Evolutionary conservation across 306 rosid genomes (phyloP), one percentile per base, ranked within the genome.

Genomic region (Gastrolobium villosum): DNA sequence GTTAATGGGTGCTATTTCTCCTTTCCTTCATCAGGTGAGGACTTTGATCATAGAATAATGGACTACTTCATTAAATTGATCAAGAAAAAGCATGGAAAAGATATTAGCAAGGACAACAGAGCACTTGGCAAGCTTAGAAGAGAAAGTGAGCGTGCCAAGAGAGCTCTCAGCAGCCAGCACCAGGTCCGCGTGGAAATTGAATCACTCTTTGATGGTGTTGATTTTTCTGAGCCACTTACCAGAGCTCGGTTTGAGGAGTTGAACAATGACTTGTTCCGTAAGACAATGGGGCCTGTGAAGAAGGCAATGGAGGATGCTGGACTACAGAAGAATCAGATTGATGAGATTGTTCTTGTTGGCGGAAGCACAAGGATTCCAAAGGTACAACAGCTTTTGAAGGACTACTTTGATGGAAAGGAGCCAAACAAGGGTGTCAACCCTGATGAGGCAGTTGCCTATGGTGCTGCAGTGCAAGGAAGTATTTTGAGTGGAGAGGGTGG

Each of bases 401-500:
- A 90, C 44, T 94, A 90, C 89, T 94, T 94, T 1, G 97, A 94
- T 5, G 99, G 99, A 45, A 94, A 94, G 80, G 99, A 94, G 75
- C 99, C 99, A 62, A 94, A 92, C 93, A 94, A 94, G 91, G 99
- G 97, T 84, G 99, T 94, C 76, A 94, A 94, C 87, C 99, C 97
- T 1, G 99, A 94, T 63, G 99, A 94, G 83, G 97, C 99, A 34
- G 99, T 92, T 86, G 99, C 99, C 64, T 94, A 83, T 80, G 99
- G 97, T 86, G 99, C 99, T 63, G 97, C 99, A 3, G 97, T 92
- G 5, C 99, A 94, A 87, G 99, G 98, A 93, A 90, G 97, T 66
- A 96, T 96, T 73, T 86, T 96, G 90, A 96, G 99, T 50, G 99
- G 99, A 84, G 99, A 96, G 83, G 99, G 99, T 67, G 99, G 97